Percentiles rank a stretch among this genome's conserved stretches.
phyloP scores from a whole-genome alignment of 768 basidiomycete genomes.

The Chalciporus pseudorubinellus region DNA sequence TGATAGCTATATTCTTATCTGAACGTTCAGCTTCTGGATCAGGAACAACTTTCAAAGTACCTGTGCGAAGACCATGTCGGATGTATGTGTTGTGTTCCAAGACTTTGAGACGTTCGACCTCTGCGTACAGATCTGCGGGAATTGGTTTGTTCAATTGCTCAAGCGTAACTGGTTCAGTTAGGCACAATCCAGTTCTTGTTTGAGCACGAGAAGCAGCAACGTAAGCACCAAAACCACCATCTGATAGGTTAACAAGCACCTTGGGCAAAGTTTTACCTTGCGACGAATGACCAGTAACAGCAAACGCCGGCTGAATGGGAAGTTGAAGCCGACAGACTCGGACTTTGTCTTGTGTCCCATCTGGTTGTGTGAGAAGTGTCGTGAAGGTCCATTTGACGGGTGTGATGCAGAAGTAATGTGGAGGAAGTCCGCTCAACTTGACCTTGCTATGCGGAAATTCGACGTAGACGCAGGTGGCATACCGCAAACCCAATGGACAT shows the following conservation, averaged over 20 bases:
- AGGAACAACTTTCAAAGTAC: neutral
- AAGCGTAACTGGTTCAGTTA: conserved; percentile 18
- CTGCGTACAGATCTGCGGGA: neutral
- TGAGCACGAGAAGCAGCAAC: neutral
- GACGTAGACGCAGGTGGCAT: too few species aligned
- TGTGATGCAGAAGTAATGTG: conserved; percentile 14
- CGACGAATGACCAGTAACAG: too few species aligned
- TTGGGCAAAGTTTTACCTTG: too few species aligned
- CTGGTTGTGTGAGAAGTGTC: neutral
- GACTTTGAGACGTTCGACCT: neutral
- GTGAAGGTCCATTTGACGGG: conserved; percentile 10
- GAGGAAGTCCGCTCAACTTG: conserved; percentile 12
- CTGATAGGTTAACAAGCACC: too few species aligned
- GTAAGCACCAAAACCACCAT: too few species aligned
- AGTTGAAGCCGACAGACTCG: too few species aligned
- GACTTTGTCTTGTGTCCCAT: too few species aligned
- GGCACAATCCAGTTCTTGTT: conserved; percentile 8
- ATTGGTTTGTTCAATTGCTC: conserved; percentile 23
- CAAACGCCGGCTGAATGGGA: too few species aligned
- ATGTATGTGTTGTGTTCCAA: conserved; percentile 11
- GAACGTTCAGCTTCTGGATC: conserved; percentile 4
- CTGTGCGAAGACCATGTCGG: neutral
- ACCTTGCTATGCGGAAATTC: conserved; percentile 4
- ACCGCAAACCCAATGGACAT: neutral
- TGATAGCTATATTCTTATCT: too few species aligned